These are phyloP conservation scores for Simmondsia chinensis DNA, from an alignment of 148 eudicot species.

Conservation along the genomic window DNA sequence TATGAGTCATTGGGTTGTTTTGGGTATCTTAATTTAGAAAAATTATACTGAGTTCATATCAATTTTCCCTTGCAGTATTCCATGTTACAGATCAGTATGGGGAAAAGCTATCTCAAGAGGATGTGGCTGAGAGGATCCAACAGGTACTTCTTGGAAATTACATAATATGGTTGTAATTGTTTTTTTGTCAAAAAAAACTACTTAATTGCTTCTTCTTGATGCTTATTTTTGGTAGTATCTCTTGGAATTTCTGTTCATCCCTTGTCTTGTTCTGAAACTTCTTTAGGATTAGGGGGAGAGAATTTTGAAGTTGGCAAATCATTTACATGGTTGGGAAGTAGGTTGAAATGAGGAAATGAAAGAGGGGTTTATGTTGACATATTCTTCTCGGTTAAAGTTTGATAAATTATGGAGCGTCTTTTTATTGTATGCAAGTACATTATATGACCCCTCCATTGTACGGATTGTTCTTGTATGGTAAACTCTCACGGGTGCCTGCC, in stretches of 20 bases:
- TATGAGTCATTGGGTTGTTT: too few relatives aligned
- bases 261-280: too few relatives aligned
- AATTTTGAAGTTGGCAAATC: not conserved
- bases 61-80: conserved; percentile 36
- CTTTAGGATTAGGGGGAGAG: not conserved
- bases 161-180: not conserved
- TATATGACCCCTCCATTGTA: too few relatives aligned
- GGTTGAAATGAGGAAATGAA: conserved; percentile 1
- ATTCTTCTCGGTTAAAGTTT: not conserved
- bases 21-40: not conserved
- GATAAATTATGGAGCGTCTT: too few relatives aligned
- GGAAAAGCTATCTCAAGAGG: conserved; percentile 56
- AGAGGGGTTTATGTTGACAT: conserved; percentile 2
- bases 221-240: too few relatives aligned
- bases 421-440: too few relatives aligned
- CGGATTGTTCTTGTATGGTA: too few relatives aligned
- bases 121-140: conserved; percentile 64
- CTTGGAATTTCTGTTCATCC: too few relatives aligned
- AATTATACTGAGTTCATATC: not conserved
- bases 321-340: not conserved
- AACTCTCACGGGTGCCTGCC: too few relatives aligned
- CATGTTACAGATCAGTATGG: conserved; percentile 76
- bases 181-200: not conserved
- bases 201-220: too few relatives aligned
- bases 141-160: conserved; percentile 31